These are phyloP conservation scores for Aspergillus carbonarius DNA, from an alignment of 2,329 filamentous ascomycete species.

Conservation along the genomic window DNA sequence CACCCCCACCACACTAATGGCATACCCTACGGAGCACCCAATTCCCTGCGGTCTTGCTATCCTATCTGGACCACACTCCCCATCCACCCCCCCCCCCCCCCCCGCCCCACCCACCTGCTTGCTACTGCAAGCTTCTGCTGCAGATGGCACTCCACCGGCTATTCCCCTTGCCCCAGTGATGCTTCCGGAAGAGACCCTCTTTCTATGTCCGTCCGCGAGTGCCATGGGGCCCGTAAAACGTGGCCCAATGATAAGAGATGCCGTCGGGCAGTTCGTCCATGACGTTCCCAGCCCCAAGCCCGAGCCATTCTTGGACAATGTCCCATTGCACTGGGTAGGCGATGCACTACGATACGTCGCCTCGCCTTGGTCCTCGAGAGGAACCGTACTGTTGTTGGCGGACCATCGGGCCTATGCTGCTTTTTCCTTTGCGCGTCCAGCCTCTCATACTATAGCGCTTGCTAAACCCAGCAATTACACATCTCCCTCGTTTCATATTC, in stretches of 20 bases:
- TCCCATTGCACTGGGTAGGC: constrained; percentile 29
- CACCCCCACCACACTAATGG: constrained; percentile 24
- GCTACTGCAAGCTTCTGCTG: constrained; percentile 31
- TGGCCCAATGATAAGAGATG: constrained; percentile 41
- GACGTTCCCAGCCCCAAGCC: constrained; percentile 33
- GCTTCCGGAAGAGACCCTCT: constrained; percentile 18
- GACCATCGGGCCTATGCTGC: constrained; percentile 30
- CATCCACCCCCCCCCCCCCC: constrained; percentile 19
- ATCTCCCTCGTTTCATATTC: constrained; percentile 22
- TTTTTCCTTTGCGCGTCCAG: constrained; percentile 25
- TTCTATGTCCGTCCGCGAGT: constrained; percentile 25
- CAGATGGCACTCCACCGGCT: constrained; percentile 29
- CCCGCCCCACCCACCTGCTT: constrained; percentile 23
- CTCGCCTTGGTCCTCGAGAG: constrained; percentile 31
- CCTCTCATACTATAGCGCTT: constrained; percentile 29
- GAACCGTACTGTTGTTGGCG: constrained; percentile 26
- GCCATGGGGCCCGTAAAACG: constrained; percentile 38
- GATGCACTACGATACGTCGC: constrained; percentile 37
- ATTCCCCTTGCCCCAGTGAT: constrained; percentile 29
- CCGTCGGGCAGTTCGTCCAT: constrained; percentile 34
- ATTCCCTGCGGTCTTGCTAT: constrained; percentile 24
- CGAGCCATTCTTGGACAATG: constrained; percentile 28
- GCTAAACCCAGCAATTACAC: constrained; percentile 25
- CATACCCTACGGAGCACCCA: constrained; percentile 20
- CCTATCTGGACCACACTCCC: constrained; percentile 21